A percentile compares a stretch with the other conserved stretches of the same genome.
Conservation (phyloP, 305 asterid genomes). For the Solanum hybrid region DNA sequence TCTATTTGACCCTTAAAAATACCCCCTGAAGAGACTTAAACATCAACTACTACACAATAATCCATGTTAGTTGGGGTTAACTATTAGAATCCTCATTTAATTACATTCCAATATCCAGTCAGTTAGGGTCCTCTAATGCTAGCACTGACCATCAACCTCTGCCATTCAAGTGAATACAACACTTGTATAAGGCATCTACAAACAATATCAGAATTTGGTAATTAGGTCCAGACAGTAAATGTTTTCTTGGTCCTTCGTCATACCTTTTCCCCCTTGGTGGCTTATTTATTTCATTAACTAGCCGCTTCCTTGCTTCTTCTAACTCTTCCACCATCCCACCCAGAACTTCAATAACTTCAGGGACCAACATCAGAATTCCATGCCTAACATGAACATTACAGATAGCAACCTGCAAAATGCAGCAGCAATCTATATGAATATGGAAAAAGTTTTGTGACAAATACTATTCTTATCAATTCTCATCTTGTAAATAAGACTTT, state of each 20-base stretch:
- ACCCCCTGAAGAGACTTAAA: neutral
- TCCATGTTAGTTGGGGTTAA: neutral
- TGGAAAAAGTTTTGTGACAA: too few relatives aligned
- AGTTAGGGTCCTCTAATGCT: neutral
- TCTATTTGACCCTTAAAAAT: neutral
- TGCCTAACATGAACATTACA: too few relatives aligned
- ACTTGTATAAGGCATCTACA: neutral
- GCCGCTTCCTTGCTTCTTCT: constrained; percentile 76
- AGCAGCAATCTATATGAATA: too few relatives aligned
- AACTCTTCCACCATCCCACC: constrained; percentile 32
- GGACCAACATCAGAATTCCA: too few relatives aligned
- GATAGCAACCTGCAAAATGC: too few relatives aligned
- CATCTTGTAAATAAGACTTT: too few relatives aligned
- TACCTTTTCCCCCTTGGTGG: constrained; percentile 96
- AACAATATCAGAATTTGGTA: neutral
- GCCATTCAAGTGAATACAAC: neutral
- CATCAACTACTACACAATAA: neutral
- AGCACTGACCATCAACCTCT: neutral
- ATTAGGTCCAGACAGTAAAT: neutral
- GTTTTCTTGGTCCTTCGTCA: neutral
- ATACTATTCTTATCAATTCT: too few relatives aligned
- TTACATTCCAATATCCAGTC: neutral
- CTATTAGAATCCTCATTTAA: neutral
- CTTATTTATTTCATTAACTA: constrained; percentile 74
- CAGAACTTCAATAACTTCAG: too few relatives aligned